Evolutionary conservation across 441 rosid species (phyloP).

Genomic region (Geranium incanum): DNA sequence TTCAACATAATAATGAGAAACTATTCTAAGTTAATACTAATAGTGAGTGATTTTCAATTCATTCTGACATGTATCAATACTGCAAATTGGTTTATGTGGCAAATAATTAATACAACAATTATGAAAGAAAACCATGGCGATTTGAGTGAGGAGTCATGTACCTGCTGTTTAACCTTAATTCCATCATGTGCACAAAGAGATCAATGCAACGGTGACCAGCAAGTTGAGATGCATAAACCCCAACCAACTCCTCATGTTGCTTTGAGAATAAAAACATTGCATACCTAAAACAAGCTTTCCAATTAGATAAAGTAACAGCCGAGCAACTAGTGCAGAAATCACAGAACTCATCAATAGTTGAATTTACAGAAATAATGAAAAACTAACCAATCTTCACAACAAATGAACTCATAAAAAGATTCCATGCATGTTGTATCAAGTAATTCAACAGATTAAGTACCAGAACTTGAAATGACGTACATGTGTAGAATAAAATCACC

Average conservation of each 20-base stretch:
- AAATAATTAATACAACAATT: neutral
- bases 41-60: conserved; percentile 3
- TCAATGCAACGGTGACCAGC: conserved; percentile 86
- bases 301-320: conserved; percentile 18
- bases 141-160: conserved; percentile 20
- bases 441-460: conserved; percentile 2
- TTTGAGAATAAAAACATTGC: conserved; percentile 89
- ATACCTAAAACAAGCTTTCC: conserved; percentile 56
- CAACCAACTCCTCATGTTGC: conserved; percentile 92
- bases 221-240: conserved; percentile 97
- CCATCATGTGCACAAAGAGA: conserved; percentile 99
- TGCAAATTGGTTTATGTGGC: neutral
- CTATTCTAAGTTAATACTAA: conserved; percentile 11
- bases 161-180: conserved; percentile 84
- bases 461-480: conserved; percentile 39
- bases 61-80: conserved; percentile 11
- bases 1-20: neutral
- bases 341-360: neutral
- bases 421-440: neutral
- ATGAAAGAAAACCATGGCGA: neutral
- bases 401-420: neutral
- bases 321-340: conserved; percentile 10
- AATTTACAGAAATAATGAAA: neutral
- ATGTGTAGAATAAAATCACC: conserved; percentile 90
- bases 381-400: neutral